Evolutionary conservation across 1,284 basidiomycete species (phyloP).

Genomic region (Sporisorium iseilematis-ciliati): DNA sequence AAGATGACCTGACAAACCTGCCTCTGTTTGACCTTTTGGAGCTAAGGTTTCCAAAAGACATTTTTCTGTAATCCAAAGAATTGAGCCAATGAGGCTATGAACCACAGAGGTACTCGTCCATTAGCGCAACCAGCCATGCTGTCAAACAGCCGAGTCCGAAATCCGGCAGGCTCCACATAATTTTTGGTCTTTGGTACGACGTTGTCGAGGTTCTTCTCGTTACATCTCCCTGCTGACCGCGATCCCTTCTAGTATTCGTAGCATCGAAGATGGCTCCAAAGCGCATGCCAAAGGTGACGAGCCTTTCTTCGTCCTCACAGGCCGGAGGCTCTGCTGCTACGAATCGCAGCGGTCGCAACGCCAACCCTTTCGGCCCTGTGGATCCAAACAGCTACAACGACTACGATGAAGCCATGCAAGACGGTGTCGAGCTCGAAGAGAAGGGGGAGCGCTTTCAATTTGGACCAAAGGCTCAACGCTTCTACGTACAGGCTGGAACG

Average conservation of each 20-base stretch:
- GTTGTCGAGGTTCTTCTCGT: background rate
- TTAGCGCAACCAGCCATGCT: background rate
- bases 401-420: constrained; percentile 57
- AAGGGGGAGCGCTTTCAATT: constrained; percentile 57
- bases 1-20: too few species aligned
- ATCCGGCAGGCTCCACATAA: constrained; percentile 2
- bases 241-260: background rate
- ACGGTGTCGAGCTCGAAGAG: constrained; percentile 56
- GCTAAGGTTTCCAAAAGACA: too few species aligned
- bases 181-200: background rate
- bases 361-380: constrained; percentile 27
- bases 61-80: too few species aligned
- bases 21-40: too few species aligned
- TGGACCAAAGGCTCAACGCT: constrained; percentile 53
- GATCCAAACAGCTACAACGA: constrained; percentile 42
- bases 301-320: constrained; percentile 16
- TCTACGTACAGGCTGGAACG: constrained; percentile 41
- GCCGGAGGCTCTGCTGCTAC: constrained; percentile 6
- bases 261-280: constrained; percentile 27
- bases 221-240: background rate
- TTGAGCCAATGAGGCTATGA: too few species aligned
- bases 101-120: background rate
- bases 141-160: constrained; percentile 6
- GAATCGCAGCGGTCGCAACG: constrained; percentile 15
- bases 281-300: constrained; percentile 38